Evolutionary conservation across 2,329 filamentous ascomycete species (phyloP), one percentile per base, ranked within the genome.

Genomic region (Alternaria solani): DNA sequence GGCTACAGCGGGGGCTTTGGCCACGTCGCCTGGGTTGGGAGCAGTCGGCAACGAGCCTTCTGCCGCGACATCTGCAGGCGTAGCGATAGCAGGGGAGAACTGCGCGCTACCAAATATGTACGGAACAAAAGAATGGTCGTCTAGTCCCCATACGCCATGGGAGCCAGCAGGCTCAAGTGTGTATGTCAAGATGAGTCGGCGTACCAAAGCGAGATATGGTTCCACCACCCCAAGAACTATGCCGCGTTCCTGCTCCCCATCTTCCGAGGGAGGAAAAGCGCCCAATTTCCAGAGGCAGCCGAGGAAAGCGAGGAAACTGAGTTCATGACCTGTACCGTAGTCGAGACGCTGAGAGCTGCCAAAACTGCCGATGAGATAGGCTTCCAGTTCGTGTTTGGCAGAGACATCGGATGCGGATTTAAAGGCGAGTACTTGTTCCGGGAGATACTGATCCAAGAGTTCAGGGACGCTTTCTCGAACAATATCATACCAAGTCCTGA

Each of bases 111-210:
- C 95, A 65, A 98, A 94, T 57, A 99, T 92, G 78, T 98, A 99
- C 0, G 95, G 91, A 26, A 95, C 79, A 77, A 99, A 98, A 8
- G 89, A 94, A 79, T 99, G 94, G 77, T 99, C 95, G 75, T 99
- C 95, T n/a, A 99, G 85, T 20, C 95, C 95, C 95, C 95, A 99
- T 20, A 99, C 95, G 3, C 95, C 95, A 75, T 98, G 95, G 1
- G 94, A 96, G 2, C 95, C 95, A 6, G 95, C 95, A 4, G 95
- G 95, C 75, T 99, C 95, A 20, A 99, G 87, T 0, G 90, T 97
- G 77, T 98, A 99, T 2, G 89, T 94, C 51, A 92, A 83, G 69
- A 99, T 97, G 9, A 99, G 84, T 42, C 86, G 88, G 39, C 95
- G 89, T 46, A 97, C 84, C 2, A 98, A 89, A 32, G 83, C 82